phyloP scores from a whole-genome alignment of 495 filamentous ascomycete species.

The Talaromyces nanjingensis region DNA sequence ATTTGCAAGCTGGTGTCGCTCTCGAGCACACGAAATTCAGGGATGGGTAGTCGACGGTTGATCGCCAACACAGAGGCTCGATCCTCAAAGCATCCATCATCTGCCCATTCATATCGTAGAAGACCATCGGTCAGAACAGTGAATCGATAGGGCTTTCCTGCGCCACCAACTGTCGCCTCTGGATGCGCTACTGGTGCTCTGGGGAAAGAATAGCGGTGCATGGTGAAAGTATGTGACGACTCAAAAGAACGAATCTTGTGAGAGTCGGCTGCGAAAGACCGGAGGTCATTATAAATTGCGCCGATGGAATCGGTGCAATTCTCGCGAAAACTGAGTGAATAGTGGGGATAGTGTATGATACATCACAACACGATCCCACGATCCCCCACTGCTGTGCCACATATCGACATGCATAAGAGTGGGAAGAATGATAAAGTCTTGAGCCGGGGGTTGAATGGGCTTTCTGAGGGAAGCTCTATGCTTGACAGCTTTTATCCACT shows the following conservation, averaged over 20 bases:
- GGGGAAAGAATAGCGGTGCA: slow-evolving; percentile 38
- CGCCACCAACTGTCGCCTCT: slow-evolving; percentile 37
- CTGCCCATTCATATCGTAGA: slow-evolving; percentile 52
- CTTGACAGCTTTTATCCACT: background rate
- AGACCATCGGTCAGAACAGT: slow-evolving; percentile 44
- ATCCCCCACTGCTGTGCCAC: background rate
- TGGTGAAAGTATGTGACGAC: slow-evolving; percentile 3
- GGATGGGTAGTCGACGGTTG: slow-evolving; percentile 39
- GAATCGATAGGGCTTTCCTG: slow-evolving; percentile 41
- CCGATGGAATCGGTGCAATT: background rate
- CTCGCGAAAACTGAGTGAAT: background rate
- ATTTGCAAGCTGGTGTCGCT: slow-evolving; percentile 35
- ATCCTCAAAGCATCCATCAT: slow-evolving; percentile 49
- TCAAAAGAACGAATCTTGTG: background rate
- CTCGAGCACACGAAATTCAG: slow-evolving; percentile 37
- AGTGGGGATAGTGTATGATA: background rate
- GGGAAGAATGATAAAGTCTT: background rate
- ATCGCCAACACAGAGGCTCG: slow-evolving; percentile 50
- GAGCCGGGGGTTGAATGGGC: too few species aligned
- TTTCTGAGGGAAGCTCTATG: background rate
- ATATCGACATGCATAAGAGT: background rate
- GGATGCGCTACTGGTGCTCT: slow-evolving; percentile 37
- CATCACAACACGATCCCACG: background rate
- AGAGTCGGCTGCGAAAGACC: background rate
- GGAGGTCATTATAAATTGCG: background rate